Evolutionary conservation across 2,329 filamentous ascomycete genomes (phyloP).

Genomic region (Fusarium sp.): DNA sequence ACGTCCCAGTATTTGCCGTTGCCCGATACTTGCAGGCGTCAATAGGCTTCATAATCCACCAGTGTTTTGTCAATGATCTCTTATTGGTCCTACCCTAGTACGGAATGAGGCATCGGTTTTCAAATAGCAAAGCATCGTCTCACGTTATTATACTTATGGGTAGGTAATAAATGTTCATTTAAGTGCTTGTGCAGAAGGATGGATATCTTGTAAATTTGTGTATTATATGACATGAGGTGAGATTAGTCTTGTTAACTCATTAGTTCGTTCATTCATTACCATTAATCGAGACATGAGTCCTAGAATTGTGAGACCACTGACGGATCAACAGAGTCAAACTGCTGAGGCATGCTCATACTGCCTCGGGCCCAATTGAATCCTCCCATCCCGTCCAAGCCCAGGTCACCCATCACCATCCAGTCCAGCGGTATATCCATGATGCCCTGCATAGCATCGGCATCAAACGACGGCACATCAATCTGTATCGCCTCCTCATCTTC

Average conservation of each 20-base stretch:
- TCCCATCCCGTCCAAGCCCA: conserved; percentile 41
- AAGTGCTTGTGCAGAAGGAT: neutral
- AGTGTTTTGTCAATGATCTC: neutral
- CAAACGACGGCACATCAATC: conserved; percentile 3
- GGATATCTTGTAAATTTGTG: neutral
- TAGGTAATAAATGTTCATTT: too few species aligned
- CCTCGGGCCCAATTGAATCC: conserved; percentile 33
- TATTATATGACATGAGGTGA: neutral
- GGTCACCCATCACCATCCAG: conserved; percentile 39
- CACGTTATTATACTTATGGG: neutral
- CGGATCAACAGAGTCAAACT: conserved; percentile 33
- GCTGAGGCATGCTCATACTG: conserved; percentile 12
- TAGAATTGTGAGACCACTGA: conserved; percentile 33
- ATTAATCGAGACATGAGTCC: neutral
- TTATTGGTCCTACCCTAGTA: neutral
- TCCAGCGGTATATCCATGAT: conserved; percentile 44
- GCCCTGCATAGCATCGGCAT: conserved; percentile 35
- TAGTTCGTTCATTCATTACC: neutral
- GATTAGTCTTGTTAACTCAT: neutral
- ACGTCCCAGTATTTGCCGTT: neutral
- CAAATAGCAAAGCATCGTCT: neutral
- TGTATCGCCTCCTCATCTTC: conserved; percentile 16
- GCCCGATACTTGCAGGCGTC: too few species aligned
- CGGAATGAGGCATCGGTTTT: neutral
- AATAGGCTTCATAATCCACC: neutral